These are phyloP conservation scores for Peterozyma xylosa DNA, from an alignment of 805 yeast species.

Conservation along the genomic window DNA sequence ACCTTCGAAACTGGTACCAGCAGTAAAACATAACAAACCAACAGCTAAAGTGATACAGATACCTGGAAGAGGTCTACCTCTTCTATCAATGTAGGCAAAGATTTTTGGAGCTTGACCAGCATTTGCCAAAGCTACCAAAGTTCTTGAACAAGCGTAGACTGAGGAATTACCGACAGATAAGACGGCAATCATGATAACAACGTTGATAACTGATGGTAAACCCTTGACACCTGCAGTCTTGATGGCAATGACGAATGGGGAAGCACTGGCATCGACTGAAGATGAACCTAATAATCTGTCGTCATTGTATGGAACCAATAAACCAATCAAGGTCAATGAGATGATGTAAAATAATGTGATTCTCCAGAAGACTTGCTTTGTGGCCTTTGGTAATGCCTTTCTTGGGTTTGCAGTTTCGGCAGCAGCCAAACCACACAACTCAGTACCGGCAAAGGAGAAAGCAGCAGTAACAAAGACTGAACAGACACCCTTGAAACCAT, in stretches of 20 bases:
- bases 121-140: slow-evolving; percentile 59
- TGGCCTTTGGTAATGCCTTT: slow-evolving; percentile 54
- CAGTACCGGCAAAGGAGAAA: slow-evolving; percentile 62
- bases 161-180: slow-evolving; percentile 74
- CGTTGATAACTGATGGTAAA: slow-evolving; percentile 68
- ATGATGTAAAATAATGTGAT: slow-evolving; percentile 50
- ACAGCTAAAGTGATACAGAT: slow-evolving; percentile 43
- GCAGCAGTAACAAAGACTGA: slow-evolving; percentile 56
- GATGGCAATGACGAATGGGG: slow-evolving; percentile 74
- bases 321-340: slow-evolving; percentile 46
- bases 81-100: slow-evolving; percentile 64
- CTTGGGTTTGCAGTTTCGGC: slow-evolving; percentile 60
- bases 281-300: slow-evolving; percentile 39
- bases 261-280: slow-evolving; percentile 48
- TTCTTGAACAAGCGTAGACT: slow-evolving; percentile 66
- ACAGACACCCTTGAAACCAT: slow-evolving; percentile 56
- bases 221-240: slow-evolving; percentile 53
- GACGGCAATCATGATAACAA: slow-evolving; percentile 65
- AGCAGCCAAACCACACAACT: slow-evolving; percentile 57
- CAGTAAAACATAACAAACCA: slow-evolving; percentile 55
- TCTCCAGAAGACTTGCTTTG: slow-evolving; percentile 61
- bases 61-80: slow-evolving; percentile 74
- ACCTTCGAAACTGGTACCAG: slow-evolving; percentile 49
- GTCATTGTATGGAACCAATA: slow-evolving; percentile 53
- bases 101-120: slow-evolving; percentile 61